These are phyloP conservation scores for Ganoderma resinaceum DNA, from an alignment of 1,284 basidiomycete genomes.

Conservation along the genomic window DNA sequence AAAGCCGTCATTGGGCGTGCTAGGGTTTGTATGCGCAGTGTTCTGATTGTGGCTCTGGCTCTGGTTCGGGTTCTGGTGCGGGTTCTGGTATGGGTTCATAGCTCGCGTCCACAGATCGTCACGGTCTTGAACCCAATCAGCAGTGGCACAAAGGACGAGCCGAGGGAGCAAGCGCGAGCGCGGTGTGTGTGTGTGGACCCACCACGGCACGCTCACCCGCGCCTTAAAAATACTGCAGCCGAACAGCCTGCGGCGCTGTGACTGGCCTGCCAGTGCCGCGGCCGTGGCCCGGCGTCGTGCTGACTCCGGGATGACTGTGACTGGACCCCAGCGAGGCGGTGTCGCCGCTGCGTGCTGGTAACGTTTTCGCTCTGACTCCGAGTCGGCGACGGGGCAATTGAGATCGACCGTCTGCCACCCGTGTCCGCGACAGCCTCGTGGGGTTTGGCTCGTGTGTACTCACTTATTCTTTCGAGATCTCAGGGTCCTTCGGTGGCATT, in stretches of 20 bases:
- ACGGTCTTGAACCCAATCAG: not conserved
- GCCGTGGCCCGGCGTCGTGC: not conserved
- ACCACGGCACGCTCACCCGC: not conserved
- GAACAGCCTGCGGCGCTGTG: not conserved
- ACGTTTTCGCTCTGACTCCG: not conserved
- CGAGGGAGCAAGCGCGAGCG: not conserved
- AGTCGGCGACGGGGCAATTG: not conserved
- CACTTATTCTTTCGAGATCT: not conserved
- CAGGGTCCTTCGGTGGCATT: constrained; percentile 2
- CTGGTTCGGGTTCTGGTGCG: not conserved
- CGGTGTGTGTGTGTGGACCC: too few relatives aligned
- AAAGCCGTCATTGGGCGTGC: not conserved
- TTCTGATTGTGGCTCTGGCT: not conserved
- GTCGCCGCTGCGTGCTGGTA: not conserved
- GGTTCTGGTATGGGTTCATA: not conserved
- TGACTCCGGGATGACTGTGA: not conserved
- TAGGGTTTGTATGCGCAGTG: not conserved
- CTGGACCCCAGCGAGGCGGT: not conserved
- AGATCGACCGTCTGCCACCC: not conserved
- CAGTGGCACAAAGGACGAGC: not conserved
- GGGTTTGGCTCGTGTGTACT: not conserved
- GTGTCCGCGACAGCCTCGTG: not conserved
- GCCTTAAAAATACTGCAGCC: not conserved
- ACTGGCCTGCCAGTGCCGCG: not conserved
- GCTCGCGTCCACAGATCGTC: not conserved